phyloP scores from a whole-genome alignment of 73 alveolate genomes.

The Durusdinium trenchii region DNA sequence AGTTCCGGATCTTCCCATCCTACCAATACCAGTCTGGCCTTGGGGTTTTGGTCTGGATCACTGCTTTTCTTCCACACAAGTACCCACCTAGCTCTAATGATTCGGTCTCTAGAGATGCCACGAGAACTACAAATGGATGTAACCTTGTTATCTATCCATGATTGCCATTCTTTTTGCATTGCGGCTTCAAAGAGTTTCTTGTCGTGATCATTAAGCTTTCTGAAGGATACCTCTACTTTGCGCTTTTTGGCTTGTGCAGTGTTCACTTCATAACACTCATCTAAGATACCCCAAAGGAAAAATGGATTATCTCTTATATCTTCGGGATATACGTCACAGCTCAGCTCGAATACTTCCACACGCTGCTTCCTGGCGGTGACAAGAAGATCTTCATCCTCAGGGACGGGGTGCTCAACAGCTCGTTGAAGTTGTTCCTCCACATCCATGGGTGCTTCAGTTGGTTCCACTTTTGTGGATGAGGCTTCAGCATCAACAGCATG shows the following conservation, averaged over 20 bases:
- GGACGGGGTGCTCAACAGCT: neutral
- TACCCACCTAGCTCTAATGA: neutral
- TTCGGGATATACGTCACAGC: neutral
- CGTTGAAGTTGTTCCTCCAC: neutral
- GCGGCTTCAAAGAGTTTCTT: neutral
- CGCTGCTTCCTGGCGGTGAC: too few relatives aligned
- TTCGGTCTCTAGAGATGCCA: neutral
- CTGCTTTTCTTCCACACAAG: neutral
- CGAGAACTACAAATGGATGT: neutral
- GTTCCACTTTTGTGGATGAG: neutral
- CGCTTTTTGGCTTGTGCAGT: neutral
- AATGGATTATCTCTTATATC: neutral
- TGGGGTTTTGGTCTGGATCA: neutral
- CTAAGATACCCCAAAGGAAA: neutral
- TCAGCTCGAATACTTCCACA: neutral
- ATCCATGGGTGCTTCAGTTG: neutral
- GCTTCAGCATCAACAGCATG: neutral
- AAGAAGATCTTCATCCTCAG: neutral
- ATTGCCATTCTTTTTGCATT: neutral
- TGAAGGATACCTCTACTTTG: neutral
- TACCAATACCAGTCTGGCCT: neutral
- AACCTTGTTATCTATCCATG: constrained; percentile 15
- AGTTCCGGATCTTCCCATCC: constrained; percentile 12
- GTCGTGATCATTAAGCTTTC: neutral
- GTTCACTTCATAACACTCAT: neutral